Base-by-base conservation (phyloP, 768 basidiomycete species). In the Boletus rubescentipes region DNA sequence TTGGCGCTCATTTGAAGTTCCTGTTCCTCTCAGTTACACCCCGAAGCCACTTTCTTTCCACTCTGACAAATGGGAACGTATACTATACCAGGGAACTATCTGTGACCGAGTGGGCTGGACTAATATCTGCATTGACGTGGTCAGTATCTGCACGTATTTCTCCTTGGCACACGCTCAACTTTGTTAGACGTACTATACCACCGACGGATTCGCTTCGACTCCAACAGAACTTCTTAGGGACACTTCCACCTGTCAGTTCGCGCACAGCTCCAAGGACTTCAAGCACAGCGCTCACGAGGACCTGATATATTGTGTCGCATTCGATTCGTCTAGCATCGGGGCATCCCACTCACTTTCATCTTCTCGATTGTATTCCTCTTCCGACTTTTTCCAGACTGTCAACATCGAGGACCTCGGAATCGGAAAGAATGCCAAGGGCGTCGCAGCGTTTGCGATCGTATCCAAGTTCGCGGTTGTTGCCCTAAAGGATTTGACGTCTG, bases 391-490 rank as follows among this genome's bases (percentile, higher is more conserved):
- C 78, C 60, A 75, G 4, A 65, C 70, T 0, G 79, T 67, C 41
- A 77, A 77, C n/a, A 76, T 89, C 42, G 93, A 96, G 61, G 90
- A 93, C 61, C 78, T 99, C 1, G 92, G 94, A 2, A 88, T 93
- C 16, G 87, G 84, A 6, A 91, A 86, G 72, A 84, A 87, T 48
- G 90, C 93, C 0, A 84, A 82, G 31, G 97, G 96, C 1, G 86
- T 99, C n/a, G 78, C 92, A 5, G 96, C 93, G 0, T 83, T 99
- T 47, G 96, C 96, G 0, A 90, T 95, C 49, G 92, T 97, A 8
- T 87, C 85, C 70, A 93, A 95, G 67, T 99, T 87, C 66, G 88
- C 92, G 5, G 89, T 98, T 10, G 94, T 92, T 7, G 96, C 95
- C 2, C 64, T 98, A 58, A 88, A 85, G 70, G 92, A 92, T 57